These are phyloP conservation scores for Boletus rex-veris DNA, from an alignment of 768 basidiomycete genomes.

Conservation along the genomic window DNA sequence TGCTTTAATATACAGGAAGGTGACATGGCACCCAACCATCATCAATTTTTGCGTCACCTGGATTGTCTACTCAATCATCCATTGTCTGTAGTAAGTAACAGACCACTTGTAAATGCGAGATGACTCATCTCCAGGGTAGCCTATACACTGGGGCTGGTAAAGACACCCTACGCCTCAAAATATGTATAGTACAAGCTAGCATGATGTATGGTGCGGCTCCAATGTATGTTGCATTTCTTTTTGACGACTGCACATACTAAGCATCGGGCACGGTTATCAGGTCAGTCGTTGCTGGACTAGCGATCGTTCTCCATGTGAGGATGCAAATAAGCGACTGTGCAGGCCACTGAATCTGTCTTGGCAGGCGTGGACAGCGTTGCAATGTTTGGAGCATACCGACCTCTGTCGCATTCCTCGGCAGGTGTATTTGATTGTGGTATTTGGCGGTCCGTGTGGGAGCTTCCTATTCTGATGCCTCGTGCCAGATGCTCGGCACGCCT, in stretches of 20 bases:
- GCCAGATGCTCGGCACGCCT: slow-evolving; percentile 36
- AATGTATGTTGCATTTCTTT: slow-evolving; percentile 38
- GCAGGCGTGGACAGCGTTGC: slow-evolving; percentile 39
- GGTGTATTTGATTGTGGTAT: slow-evolving; percentile 25
- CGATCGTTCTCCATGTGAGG: slow-evolving; percentile 41
- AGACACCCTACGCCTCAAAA: slow-evolving; percentile 21
- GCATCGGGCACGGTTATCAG: slow-evolving; percentile 23
- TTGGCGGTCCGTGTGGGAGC: not conserved
- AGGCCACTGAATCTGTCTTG: slow-evolving; percentile 3
- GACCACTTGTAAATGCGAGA: not conserved
- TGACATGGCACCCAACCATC: slow-evolving; percentile 48
- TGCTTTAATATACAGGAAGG: slow-evolving; percentile 40
- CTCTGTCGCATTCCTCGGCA: slow-evolving; percentile 24
- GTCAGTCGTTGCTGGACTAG: slow-evolving; percentile 40
- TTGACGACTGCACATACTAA: not conserved
- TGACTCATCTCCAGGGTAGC: slow-evolving; percentile 22
- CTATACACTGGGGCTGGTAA: slow-evolving; percentile 30
- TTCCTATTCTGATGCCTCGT: slow-evolving; percentile 12
- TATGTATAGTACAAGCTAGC: slow-evolving; percentile 51
- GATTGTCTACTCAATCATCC: slow-evolving; percentile 52
- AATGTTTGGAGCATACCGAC: slow-evolving; percentile 17
- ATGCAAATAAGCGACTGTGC: not conserved
- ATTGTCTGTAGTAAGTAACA: slow-evolving; percentile 47
- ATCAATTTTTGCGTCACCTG: slow-evolving; percentile 58
- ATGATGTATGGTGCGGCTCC: slow-evolving; percentile 51